Evolutionary conservation across 805 yeast species (phyloP).

Genomic region (Lachancea waltii): DNA sequence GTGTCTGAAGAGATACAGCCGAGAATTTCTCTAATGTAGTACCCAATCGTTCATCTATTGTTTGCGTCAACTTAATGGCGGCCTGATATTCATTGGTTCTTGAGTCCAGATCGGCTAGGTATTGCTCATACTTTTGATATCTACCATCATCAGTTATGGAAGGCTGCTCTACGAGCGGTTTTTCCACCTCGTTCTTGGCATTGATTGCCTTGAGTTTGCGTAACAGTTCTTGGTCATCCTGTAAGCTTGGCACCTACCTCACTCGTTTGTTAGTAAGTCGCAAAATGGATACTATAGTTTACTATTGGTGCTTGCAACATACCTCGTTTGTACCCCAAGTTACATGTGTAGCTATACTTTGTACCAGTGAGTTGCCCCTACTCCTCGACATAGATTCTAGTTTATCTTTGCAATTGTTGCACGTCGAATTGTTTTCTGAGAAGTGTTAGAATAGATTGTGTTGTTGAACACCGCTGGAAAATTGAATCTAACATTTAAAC

Average conservation of each 20-base stretch:
- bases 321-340: background rate
- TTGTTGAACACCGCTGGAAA: too few relatives aligned
- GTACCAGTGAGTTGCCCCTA: constrained; percentile 58
- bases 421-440: too few relatives aligned
- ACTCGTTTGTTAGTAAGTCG: background rate
- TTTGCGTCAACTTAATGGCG: constrained; percentile 35
- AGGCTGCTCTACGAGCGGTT: background rate
- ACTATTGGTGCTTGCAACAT: too few relatives aligned
- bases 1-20: constrained; percentile 27
- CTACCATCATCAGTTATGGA: constrained; percentile 1
- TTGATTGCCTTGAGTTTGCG: constrained; percentile 1
- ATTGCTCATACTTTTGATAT: constrained; percentile 17
- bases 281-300: too few relatives aligned
- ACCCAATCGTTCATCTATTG: constrained; percentile 26
- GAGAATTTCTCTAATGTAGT: constrained; percentile 31
- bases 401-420: too few relatives aligned
- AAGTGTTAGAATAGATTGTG: too few relatives aligned
- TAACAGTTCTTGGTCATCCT: constrained; percentile 3
- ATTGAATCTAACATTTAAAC: too few relatives aligned
- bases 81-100: constrained; percentile 36
- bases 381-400: constrained; percentile 36
- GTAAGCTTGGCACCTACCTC: constrained; percentile 2
- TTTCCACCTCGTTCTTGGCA: background rate
- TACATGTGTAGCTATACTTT: constrained; percentile 46
- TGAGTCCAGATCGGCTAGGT: constrained; percentile 26